Conservation (phyloP, 768 basidiomycete genomes). For the Suillus variegatus region DNA sequence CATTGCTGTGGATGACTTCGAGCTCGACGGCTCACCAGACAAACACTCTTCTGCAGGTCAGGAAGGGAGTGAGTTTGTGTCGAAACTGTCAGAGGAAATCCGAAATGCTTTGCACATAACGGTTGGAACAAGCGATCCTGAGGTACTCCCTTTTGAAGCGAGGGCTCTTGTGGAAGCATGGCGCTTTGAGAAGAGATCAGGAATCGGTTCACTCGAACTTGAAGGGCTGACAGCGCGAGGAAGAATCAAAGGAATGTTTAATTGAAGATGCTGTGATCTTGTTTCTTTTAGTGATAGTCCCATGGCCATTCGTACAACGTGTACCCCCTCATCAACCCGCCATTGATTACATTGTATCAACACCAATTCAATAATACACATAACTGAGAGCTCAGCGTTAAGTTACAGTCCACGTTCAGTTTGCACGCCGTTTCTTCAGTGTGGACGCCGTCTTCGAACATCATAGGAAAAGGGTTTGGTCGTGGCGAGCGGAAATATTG, state of each 20-base stretch:
- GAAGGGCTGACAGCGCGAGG: constrained; percentile 31
- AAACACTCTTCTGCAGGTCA: constrained; percentile 26
- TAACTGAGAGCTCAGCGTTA: too few species aligned
- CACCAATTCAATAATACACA: background rate
- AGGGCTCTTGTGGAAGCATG: constrained; percentile 61
- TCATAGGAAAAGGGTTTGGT: constrained; percentile 12
- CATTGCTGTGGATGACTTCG: constrained; percentile 64
- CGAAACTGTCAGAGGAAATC: constrained; percentile 46
- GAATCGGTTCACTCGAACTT: constrained; percentile 31
- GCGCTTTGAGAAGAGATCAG: constrained; percentile 36
- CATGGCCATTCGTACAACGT: background rate
- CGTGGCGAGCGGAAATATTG: constrained; percentile 56
- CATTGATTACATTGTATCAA: background rate
- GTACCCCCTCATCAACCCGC: background rate
- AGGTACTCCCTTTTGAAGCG: constrained; percentile 68
- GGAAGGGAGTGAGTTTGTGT: constrained; percentile 49
- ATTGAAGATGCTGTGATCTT: background rate
- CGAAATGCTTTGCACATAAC: constrained; percentile 76
- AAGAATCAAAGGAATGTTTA: constrained; percentile 28
- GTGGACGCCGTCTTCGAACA: constrained; percentile 24
- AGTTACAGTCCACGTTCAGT: too few species aligned
- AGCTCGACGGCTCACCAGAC: constrained; percentile 32
- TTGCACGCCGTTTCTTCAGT: background rate
- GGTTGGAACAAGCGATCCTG: constrained; percentile 64
- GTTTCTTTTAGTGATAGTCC: background rate